A percentile compares a stretch with the other conserved stretches of the same genome.
Evolutionary conservation across 306 rosid genomes (phyloP).

Genomic region (Gastrolobium bilobum): DNA sequence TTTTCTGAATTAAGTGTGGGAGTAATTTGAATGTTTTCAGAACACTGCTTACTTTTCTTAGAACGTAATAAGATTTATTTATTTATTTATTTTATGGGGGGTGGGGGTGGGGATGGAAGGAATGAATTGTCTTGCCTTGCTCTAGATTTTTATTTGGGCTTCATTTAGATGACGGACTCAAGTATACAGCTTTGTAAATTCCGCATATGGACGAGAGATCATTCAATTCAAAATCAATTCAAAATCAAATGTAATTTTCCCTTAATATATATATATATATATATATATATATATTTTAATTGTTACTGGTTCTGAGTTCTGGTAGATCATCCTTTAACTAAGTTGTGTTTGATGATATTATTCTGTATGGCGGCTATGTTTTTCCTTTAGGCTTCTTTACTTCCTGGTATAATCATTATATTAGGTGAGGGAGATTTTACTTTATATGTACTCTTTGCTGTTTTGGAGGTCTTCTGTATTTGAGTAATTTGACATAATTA

Average conservation of each 20-base stretch:
- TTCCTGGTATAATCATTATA: slow-evolving; percentile 26
- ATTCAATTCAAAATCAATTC: too few relatives aligned
- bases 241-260: not conserved
- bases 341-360: slow-evolving; percentile 1
- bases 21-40: slow-evolving; percentile 17
- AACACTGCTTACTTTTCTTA: too few relatives aligned
- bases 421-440: slow-evolving; percentile 7
- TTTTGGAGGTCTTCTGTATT: not conserved
- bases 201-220: not conserved
- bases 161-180: not conserved
- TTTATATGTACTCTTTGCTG: not conserved
- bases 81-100: too few relatives aligned
- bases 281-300: not conserved
- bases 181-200: not conserved
- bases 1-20: slow-evolving; percentile 3
- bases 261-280: too few relatives aligned
- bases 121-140: too few relatives aligned
- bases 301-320: slow-evolving; percentile 16
- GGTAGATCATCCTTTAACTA: slow-evolving; percentile 11
- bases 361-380: not conserved
- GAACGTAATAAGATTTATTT: too few relatives aligned
- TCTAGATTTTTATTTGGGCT: too few relatives aligned
- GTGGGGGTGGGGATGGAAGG: too few relatives aligned
- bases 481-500: slow-evolving; percentile 38
- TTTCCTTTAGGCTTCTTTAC: slow-evolving; percentile 24